Percentiles rank a stretch among this genome's conserved stretches.
Conservation (phyloP, 345 rosid species). For the Sisymbrium irio region DNA sequence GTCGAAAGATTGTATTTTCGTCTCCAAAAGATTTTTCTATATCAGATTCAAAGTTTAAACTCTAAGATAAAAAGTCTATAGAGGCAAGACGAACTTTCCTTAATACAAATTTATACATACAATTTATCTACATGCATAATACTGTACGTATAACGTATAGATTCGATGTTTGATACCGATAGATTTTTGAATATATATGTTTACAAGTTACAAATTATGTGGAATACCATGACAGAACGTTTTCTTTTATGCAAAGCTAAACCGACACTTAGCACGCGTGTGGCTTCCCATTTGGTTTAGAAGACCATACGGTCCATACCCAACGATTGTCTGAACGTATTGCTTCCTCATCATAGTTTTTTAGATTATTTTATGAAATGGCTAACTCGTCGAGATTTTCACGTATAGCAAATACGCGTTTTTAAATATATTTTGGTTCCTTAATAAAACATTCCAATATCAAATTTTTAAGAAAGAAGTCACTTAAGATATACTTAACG, state of each 20-base stretch:
- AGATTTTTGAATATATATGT: background rate
- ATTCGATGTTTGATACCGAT: no score
- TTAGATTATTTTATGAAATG: background rate
- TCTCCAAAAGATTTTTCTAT: background rate
- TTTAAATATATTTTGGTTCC: background rate
- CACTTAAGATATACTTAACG: conserved; percentile 6
- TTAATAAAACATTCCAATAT: background rate
- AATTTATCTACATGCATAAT: background rate
- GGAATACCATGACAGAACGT: background rate
- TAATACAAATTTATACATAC: background rate
- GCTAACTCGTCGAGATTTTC: no score
- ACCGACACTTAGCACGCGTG: background rate
- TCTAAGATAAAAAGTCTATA: background rate
- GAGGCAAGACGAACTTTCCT: background rate
- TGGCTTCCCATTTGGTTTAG: background rate
- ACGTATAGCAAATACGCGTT: background rate
- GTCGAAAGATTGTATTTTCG: conserved; percentile 28
- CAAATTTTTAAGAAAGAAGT: background rate
- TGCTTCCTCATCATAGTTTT: background rate
- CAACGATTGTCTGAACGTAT: background rate
- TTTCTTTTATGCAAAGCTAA: background rate
- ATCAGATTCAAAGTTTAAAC: background rate
- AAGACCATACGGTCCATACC: background rate
- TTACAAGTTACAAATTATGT: background rate
- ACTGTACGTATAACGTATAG: background rate